Evolutionary conservation across 2,329 filamentous ascomycete species (phyloP), one percentile per base, ranked within the genome.

Genomic region (Beauveria varroae): DNA sequence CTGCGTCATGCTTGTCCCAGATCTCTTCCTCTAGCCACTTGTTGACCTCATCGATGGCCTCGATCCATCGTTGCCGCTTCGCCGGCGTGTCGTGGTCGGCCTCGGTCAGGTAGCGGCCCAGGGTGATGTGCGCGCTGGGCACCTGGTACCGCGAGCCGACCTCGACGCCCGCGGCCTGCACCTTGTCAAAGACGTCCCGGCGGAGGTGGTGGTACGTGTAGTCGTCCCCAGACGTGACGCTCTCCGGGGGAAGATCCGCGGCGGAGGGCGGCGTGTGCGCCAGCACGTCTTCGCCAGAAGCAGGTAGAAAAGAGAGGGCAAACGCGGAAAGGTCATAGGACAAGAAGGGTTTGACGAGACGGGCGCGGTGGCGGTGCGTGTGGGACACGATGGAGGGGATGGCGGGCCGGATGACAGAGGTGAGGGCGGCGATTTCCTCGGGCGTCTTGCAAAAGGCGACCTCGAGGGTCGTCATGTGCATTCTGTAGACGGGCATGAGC

Each of bases 151-250:
- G 81, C 57, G 89, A 90, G 24, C 81, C 87, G 40, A 96, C 81
- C 18, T 81, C 75, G n/a, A 93, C 78, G 1, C 89, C 90, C 0
- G 85, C 81, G 3, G 76, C 76, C 51, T 79, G 76, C 3, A 85
- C 82, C 28, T 85, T 76, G 54, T 82, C 78, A 71, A 87, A 95
- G 14, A 96, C 72, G 70, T 96, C 91, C 4, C 88, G 82, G 3
- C 93, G 86, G 9, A 98, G 83, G 73, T 98, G 93, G 71, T 97
- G 93, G 72, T 97, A 97, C 0, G 89, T 93, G 74, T 91, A 97
- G 1, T 67, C 69, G 66, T 95, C 89, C 20, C 84, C 81, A 44
- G 80, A 74, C 18, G 77, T 71, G 16, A 73, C 73, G 49, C 69
- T 67, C 14, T 66, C 67, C 20, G 68, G 68, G n/a, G 67, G 65